These are phyloP conservation scores for Mucor plumbeus DNA, from an alignment of 371 early-diverging fungal species.

Conservation along the genomic window DNA sequence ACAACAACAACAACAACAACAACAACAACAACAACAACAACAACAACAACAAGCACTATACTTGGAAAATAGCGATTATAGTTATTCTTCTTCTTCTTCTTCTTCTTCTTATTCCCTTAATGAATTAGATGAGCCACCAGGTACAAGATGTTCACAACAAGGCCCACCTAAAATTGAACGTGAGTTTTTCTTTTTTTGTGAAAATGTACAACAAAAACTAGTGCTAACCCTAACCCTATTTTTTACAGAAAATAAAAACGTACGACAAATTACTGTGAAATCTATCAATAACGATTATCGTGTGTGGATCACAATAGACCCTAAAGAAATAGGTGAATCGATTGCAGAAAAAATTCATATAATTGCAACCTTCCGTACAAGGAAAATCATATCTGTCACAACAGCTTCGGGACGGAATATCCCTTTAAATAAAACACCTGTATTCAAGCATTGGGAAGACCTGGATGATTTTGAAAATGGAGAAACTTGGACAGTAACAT, in stretches of 20 bases:
- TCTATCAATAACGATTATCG: slow-evolving; percentile 44
- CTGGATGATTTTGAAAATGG: slow-evolving; percentile 38
- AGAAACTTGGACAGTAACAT: slow-evolving; percentile 41
- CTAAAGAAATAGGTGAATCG: slow-evolving; percentile 42
- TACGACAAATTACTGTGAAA: slow-evolving; percentile 45
- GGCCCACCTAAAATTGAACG: neutral
- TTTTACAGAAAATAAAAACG: slow-evolving; percentile 15
- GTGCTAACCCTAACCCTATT: neutral
- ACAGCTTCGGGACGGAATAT: slow-evolving; percentile 41
- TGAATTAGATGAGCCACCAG: neutral
- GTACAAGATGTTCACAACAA: neutral
- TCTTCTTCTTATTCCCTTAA: neutral
- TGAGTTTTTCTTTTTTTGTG: neutral
- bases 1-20: slow-evolving; percentile 4
- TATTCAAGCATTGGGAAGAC: slow-evolving; percentile 28
- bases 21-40: neutral
- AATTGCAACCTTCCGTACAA: slow-evolving; percentile 43
- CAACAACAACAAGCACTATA: neutral
- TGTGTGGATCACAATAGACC: slow-evolving; percentile 48
- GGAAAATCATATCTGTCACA: slow-evolving; percentile 36
- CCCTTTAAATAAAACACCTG: slow-evolving; percentile 36
- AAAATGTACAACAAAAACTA: too few relatives aligned
- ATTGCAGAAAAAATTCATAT: slow-evolving; percentile 43
- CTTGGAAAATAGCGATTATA: neutral
- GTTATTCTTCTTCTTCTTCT: neutral